Percentiles rank a stretch among this genome's conserved stretches.
These are phyloP conservation scores for Arabidopsis hybrid DNA, from an alignment of 441 rosid genomes.

Conservation along the genomic window DNA sequence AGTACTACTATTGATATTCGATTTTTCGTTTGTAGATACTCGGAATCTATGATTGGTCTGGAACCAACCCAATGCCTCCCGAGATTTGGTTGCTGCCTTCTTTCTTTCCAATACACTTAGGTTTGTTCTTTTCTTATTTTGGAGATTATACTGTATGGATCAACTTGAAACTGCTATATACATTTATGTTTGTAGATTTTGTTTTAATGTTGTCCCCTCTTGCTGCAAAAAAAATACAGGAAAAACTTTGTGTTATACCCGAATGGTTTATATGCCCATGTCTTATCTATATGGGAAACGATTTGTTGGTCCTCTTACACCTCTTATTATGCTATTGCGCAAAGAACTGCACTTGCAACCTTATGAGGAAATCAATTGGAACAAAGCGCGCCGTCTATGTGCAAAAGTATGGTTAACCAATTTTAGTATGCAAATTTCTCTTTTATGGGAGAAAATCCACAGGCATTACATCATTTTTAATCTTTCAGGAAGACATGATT, in stretches of 20 bases:
- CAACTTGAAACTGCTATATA: not conserved
- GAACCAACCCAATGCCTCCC: conserved; percentile 79
- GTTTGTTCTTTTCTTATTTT: conserved; percentile 37
- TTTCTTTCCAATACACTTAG: conserved; percentile 62
- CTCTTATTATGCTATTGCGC: conserved; percentile 50
- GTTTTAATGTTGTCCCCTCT: not conserved
- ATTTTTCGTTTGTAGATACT: conserved; percentile 53
- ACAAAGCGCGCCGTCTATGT: conserved; percentile 47
- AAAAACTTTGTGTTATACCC: conserved; percentile 56
- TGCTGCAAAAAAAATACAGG: conserved; percentile 29
- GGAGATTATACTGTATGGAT: not conserved
- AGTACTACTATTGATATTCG: no score
- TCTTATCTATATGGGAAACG: conserved; percentile 64
- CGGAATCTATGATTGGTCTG: conserved; percentile 81
- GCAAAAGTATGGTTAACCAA: conserved; percentile 47
- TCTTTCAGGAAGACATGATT: conserved; percentile 60
- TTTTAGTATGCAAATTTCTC: not conserved
- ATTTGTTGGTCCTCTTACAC: conserved; percentile 57
- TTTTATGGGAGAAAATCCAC: not conserved
- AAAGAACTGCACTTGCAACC: conserved; percentile 57
- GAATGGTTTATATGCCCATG: conserved; percentile 70
- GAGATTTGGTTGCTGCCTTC: conserved; percentile 75
- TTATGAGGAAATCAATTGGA: conserved; percentile 59
- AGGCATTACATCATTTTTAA: not conserved
- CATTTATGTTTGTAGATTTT: not conserved